Base-by-base conservation (phyloP, 306 rosid species). In the Begonia fuchsioides region DNA sequence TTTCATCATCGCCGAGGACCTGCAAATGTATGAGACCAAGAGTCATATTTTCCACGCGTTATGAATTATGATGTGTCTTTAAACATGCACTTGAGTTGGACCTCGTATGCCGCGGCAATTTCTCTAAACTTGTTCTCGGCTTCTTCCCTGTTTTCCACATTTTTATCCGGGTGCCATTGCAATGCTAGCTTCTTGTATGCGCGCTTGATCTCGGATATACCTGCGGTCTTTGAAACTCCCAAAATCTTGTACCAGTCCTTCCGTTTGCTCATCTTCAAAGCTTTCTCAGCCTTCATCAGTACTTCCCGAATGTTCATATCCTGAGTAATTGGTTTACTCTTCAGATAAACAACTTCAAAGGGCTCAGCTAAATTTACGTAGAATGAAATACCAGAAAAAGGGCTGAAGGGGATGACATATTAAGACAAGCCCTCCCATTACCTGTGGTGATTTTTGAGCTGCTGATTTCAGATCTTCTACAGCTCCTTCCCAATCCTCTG, bases 111-210 rank as follows among this genome's bases (percentile, higher is more conserved):
- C 14, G 94, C 94, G 48, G 98, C 96, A 39, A 90, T 71, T 73
- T 90, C 98, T 74, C 75, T 67, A 68, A 90, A 90, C 75, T 79
- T 61, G 41, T 72, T 75, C 75, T 92, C 98, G 26, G 98, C 98
- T 73, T 77, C 96, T 75, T 82, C 93, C 64, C 98, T 79, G 6
- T 82, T 86, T 11, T 75, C 83, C 0, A 86, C 98, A 51, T 92
- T 92, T 80, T 92, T 92, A 61, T 92, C 98, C 1, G 98, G 98
- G 66, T 92, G 98, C 96, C 96, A 92, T 63, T 86, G 98, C 72
- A 92, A 74, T 52, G 98, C 98, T 43, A 92, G 96, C 68, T 79
- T 92, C 82, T 92, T 92, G 70, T 92, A 92, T 59, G 96, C 94
- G 11, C 96, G 93, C 62, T 92, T 92, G 44, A 92, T 92, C 45